Evolutionary conservation across 2,329 filamentous ascomycete genomes (phyloP), one percentile per base, ranked within the genome.

Genomic region (Colletotrichum phormii): DNA sequence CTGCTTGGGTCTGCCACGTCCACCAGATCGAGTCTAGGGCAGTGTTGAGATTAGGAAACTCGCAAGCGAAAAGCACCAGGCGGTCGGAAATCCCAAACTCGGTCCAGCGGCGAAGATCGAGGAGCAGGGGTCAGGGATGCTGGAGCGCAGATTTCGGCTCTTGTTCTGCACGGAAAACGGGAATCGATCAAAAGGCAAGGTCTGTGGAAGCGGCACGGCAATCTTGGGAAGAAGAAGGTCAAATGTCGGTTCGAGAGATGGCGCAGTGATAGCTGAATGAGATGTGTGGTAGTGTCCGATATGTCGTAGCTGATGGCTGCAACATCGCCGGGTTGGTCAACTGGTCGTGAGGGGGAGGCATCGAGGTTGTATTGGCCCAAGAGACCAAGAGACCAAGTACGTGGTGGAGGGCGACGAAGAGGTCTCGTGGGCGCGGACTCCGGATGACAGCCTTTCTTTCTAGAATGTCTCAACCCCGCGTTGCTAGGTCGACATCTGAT

Each of bases 111-210:
- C 61, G 35, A 67, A 49, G 55, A 29, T 60, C 7, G 12, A 65
- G 22, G 58, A 51, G 42, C 66, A 70, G 67, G 66, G 70, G 55
- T 64, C 60, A 70, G 66, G 70, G 66, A 26, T 70, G 5, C 8
- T 18, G 4, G n/a, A 60, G 60, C 22, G 42, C 55, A 64, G 54
- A 60, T 68, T 61, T 18, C 61, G 71, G 71, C 66, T 70, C 29
- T 61, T 65, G 66, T 65, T 24, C 71, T 73, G 66, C 61, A 64
- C 22, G 60, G 46, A 33, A 60, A 33, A 53, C 42, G 53, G 55
- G 24, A 55, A 42, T 69, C 51, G 46, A 53, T 54, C 53, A 49
- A n/a, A 37, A 31, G 33, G 49, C 15, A 29, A 42, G 46, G 57
- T 13, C 26, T 26, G 29, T 35, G 31, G 31, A 58, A 37, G 49